Evolutionary conservation across 495 filamentous ascomycete species (phyloP), one percentile per base, ranked within the genome.

Genomic region (Xylaria castorea): DNA sequence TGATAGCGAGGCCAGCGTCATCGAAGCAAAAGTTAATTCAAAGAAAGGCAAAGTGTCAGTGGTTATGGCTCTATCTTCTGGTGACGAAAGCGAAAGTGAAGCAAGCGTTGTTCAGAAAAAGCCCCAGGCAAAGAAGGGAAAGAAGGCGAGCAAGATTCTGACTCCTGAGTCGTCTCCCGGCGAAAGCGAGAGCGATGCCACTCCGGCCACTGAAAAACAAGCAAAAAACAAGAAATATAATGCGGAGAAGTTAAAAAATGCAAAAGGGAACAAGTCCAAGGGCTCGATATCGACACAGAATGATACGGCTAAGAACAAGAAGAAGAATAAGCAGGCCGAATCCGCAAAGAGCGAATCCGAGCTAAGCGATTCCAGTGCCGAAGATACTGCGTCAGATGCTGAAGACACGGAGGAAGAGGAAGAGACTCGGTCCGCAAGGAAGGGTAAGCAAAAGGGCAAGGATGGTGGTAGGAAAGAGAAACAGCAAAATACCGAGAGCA

Each of bases 271-370:
- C 38, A 50, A 71, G 55, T 50, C 61, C 50, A 57, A 66, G n/a
- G 48, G 58, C 14, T 46, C 70, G 1, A 71, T 25, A 38, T 53
- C 68, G 58, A 44, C 62, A 32, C 53, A 69, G 53, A 53, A 77
- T 60, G 60, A 48, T 22, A 27, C 63, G 68, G 20, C 57, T 53
- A 57, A 69, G 70, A 18, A 46, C 64, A 11, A 58, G 36, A 80
- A 79, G 62, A 77, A 75, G 42, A 71, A 42, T 38, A 75, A 77
- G 34, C 62, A 77, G 70, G 36, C 16, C 8, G 42, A 71, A 5
- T 5, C 66, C 22, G 53, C 74, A 6, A 66, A 66, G 16, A 73
- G 57, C 30, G 73, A 77, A 40, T 48, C 34, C 9, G 71, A 75
- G 16, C 58, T 66, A 6, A 68, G 46, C 11, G 48, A 65, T n/a